These are phyloP conservation scores for Penicillium daleae DNA, from an alignment of 495 filamentous ascomycete species.

Conservation along the genomic window DNA sequence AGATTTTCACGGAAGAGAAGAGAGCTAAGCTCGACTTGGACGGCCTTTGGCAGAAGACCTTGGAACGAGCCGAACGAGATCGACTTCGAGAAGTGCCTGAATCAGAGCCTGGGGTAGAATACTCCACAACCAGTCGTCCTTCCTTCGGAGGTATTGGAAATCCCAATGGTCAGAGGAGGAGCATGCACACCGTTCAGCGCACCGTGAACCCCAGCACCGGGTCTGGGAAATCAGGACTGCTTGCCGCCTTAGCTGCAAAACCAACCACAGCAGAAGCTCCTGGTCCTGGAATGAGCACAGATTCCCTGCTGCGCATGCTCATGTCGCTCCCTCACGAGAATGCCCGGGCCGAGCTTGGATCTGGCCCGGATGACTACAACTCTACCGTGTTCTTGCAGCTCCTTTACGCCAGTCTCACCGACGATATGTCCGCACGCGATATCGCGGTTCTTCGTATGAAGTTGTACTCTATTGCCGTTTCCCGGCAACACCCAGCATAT, in stretches of 20 bases:
- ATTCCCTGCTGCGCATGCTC: conserved; percentile 43
- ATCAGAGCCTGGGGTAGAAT: conserved; percentile 13
- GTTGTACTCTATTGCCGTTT: conserved; percentile 42
- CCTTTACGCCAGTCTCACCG: conserved; percentile 43
- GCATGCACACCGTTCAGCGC: conserved; percentile 21
- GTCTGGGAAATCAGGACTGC: neutral
- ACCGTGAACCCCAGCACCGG: neutral
- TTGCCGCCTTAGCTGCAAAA: conserved; percentile 6
- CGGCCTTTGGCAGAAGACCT: conserved; percentile 66
- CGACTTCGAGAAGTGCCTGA: conserved; percentile 27
- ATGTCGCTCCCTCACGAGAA: conserved; percentile 32
- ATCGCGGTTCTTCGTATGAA: conserved; percentile 37
- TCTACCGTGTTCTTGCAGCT: conserved; percentile 55
- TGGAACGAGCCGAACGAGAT: conserved; percentile 48
- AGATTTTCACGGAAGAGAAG: conserved; percentile 87
- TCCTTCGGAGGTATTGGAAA: conserved; percentile 27
- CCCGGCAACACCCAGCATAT: conserved; percentile 44
- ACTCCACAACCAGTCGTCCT: conserved; percentile 18
- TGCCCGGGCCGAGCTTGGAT: conserved; percentile 43
- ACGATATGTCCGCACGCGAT: conserved; percentile 33
- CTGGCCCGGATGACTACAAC: conserved; percentile 39
- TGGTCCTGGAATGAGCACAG: conserved; percentile 16
- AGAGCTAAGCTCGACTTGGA: conserved; percentile 84
- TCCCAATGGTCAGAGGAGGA: conserved; percentile 25
- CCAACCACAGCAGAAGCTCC: conserved; percentile 7